These are phyloP conservation scores for Starmerella bacillaris DNA, from an alignment of 805 yeast species.

Conservation along the genomic window DNA sequence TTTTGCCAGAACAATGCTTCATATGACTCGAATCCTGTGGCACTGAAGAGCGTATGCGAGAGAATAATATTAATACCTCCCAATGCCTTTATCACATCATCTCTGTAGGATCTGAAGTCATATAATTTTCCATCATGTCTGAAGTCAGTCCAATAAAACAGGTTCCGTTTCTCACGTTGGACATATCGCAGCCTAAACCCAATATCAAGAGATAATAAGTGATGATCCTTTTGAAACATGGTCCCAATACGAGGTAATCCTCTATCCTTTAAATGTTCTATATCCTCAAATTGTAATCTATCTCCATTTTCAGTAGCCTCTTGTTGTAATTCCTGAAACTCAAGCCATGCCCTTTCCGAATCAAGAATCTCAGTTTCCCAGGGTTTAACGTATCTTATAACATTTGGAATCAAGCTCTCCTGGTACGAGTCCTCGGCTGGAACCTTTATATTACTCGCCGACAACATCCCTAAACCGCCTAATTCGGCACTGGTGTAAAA, in stretches of 20 bases:
- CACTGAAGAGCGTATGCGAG: constrained; percentile 87
- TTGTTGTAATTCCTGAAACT: constrained; percentile 72
- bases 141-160: constrained; percentile 56
- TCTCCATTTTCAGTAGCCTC: constrained; percentile 77
- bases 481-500: constrained; percentile 93
- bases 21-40: constrained; percentile 96
- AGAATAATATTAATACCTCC: constrained; percentile 95
- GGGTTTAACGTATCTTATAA: constrained; percentile 77
- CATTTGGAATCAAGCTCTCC: constrained; percentile 82
- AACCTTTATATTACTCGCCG: constrained; percentile 88
- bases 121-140: constrained; percentile 92
- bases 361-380: constrained; percentile 96
- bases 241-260: constrained; percentile 95
- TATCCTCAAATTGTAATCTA: constrained; percentile 74
- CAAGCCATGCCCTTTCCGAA: constrained; percentile 95
- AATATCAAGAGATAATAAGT: constrained; percentile 82
- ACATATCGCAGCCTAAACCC: constrained; percentile 76
- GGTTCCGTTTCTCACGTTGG: constrained; percentile 27
- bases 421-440: constrained; percentile 27
- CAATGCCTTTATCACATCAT: constrained; percentile 89
- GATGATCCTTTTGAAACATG: constrained; percentile 83
- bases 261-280: constrained; percentile 90
- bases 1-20: constrained; percentile 98
- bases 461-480: constrained; percentile 94
- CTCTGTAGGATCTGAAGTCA: constrained; percentile 80